Conservation (phyloP, 2,329 filamentous ascomycete species). For the Thermoascus crustaceus region DNA sequence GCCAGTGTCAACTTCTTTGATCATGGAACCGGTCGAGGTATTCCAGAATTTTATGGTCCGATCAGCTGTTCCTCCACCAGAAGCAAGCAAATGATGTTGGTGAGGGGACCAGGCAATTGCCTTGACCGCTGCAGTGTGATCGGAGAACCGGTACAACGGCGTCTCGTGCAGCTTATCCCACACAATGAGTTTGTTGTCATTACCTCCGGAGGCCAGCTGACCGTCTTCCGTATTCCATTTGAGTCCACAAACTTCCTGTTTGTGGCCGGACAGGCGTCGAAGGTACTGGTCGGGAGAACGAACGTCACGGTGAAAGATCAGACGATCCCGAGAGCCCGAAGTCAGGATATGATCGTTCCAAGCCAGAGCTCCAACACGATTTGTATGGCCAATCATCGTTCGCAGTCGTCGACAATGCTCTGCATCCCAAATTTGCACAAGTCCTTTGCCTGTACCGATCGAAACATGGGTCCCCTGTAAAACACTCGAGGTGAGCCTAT, state of each 20-base stretch:
- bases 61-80: constrained; percentile 90
- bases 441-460: constrained; percentile 86
- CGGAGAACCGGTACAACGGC: constrained; percentile 85
- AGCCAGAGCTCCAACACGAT: constrained; percentile 82
- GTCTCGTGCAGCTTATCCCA: constrained; percentile 96
- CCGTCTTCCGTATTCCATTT: constrained; percentile 97
- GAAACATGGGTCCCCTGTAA: constrained; percentile 76
- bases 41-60: constrained; percentile 98
- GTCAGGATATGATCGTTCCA: constrained; percentile 98
- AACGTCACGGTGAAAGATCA: constrained; percentile 94
- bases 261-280: constrained; percentile 81
- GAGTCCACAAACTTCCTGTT: constrained; percentile 93
- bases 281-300: constrained; percentile 86
- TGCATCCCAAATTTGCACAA: constrained; percentile 97
- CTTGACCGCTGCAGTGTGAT: constrained; percentile 93
- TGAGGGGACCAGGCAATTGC: constrained; percentile 97
- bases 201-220: constrained; percentile 89
- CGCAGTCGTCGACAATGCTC: constrained; percentile 74
- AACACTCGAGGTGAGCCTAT: constrained; percentile 9
- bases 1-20: constrained; percentile 89
- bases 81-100: constrained; percentile 87
- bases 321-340: constrained; percentile 84
- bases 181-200: constrained; percentile 98
- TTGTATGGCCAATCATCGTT: constrained; percentile 95
- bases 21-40: constrained; percentile 69